A percentile compares a stretch with the other conserved stretches of the same genome.
Conservation (phyloP, 148 eudicot species). For the Camellia sinensis region DNA sequence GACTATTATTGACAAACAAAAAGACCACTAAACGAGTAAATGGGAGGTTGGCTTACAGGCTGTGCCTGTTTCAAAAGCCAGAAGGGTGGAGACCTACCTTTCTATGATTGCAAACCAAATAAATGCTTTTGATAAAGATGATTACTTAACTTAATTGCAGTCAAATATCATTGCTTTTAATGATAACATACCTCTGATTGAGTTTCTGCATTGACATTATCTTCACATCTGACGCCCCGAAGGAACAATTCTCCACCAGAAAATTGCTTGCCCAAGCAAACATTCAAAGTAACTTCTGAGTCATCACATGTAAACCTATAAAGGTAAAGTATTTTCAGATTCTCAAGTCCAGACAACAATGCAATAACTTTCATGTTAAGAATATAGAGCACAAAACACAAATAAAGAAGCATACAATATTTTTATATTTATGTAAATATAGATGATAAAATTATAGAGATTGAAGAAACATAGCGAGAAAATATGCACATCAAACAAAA, state of each 20-base stretch:
- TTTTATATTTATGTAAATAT: not conserved
- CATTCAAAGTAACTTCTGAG: conserved; percentile 84
- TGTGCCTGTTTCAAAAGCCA: no score
- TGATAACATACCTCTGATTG: conserved; percentile 59
- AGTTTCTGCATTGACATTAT: conserved; percentile 83
- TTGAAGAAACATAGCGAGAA: not conserved
- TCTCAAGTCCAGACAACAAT: conserved; percentile 1
- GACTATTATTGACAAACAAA: conserved; percentile 5
- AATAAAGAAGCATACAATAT: not conserved
- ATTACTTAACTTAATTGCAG: not conserved
- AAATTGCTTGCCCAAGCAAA: conserved; percentile 83
- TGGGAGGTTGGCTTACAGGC: no score
- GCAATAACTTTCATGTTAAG: not conserved
- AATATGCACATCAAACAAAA: not conserved
- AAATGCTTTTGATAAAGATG: not conserved
- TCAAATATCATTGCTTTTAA: conserved; percentile 2
- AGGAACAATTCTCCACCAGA: conserved; percentile 91
- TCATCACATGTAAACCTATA: conserved; percentile 94
- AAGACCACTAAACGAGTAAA: conserved; percentile 6
- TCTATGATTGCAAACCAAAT: not conserved
- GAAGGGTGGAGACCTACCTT: no score
- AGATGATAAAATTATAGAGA: not conserved
- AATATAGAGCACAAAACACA: not conserved
- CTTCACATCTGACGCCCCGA: conserved; percentile 90
- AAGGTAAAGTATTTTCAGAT: conserved; percentile 20